phyloP scores from a whole-genome alignment of 2,329 filamentous ascomycete genomes.

The Alternaria brassicae region DNA sequence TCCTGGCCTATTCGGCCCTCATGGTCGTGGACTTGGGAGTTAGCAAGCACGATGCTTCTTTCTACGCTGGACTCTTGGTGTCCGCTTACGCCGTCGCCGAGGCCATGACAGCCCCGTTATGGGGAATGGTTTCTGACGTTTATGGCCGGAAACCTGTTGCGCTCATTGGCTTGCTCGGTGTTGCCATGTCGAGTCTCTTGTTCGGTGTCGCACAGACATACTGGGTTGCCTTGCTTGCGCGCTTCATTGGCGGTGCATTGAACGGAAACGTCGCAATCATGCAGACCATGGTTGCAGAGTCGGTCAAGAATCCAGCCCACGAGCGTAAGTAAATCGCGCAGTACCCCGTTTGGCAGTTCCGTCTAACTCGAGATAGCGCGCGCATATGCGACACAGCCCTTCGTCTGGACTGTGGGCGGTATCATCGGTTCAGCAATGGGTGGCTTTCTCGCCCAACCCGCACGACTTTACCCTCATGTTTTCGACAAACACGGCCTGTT shows the following conservation, averaged over 20 bases:
- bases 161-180: slow-evolving; percentile 70
- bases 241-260: slow-evolving; percentile 79
- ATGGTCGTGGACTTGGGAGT: slow-evolving; percentile 52
- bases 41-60: slow-evolving; percentile 64
- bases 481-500: slow-evolving; percentile 77
- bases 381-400: slow-evolving; percentile 90
- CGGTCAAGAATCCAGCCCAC: slow-evolving; percentile 86
- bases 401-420: slow-evolving; percentile 89
- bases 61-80: slow-evolving; percentile 85
- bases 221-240: slow-evolving; percentile 79
- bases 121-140: slow-evolving; percentile 51
- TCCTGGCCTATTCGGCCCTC: slow-evolving; percentile 75
- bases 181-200: slow-evolving; percentile 80
- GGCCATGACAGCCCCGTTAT: slow-evolving; percentile 77
- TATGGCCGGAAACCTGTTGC: slow-evolving; percentile 53
- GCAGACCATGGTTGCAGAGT: slow-evolving; percentile 91
- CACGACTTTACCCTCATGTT: slow-evolving; percentile 72
- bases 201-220: slow-evolving; percentile 84
- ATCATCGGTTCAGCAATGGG: slow-evolving; percentile 88
- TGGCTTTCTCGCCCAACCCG: slow-evolving; percentile 82
- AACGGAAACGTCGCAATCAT: slow-evolving; percentile 94
- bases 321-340: slow-evolving; percentile 69
- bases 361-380: slow-evolving; percentile 62
- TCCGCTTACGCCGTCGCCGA: slow-evolving; percentile 89
- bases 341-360: not conserved